Base-by-base conservation (phyloP, 1,284 basidiomycete species). In the Trichosporon sp. region DNA sequence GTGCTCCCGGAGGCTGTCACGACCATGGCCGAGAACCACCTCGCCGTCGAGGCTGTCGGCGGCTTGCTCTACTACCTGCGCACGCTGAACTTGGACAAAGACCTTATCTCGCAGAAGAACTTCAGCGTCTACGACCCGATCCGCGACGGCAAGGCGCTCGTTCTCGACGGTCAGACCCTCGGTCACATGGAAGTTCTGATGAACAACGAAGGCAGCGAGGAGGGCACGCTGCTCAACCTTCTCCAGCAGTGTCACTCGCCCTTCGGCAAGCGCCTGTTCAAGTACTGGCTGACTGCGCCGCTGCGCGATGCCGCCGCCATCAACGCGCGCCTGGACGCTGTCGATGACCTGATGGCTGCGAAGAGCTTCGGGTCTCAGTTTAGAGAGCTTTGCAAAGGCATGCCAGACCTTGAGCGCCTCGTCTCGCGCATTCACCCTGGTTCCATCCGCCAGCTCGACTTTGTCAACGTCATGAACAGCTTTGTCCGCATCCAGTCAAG, bases 51-150 rank as follows among this genome's bases (percentile, higher is more conserved):
- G 77, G 91, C 95, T 0, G 85, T 98, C 4, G 95, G 95, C 1
- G 89, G 90, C 7, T 92, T 96, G 91, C 89, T 95, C 54, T 97
- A 93, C 88, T 96, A 96, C 81, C 88, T 97, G 16, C 90, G 91
- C 61, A 92, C 93, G 70, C 88, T 98, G 64, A 97, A 97, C 78
- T 93, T 98, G 73, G 95, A 95, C 85, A 92, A 93, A 80, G 93
- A 97, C 76, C 89, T 98, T 69, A 82, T 98, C 75, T 92, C 90
- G 70, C 94, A 96, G 90, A 91, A 90, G 84, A 97, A 97, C 81
- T 98, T 98, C 87, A 96, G 97, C 79, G 87, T 97, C 59, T 97
- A 97, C 79, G 94, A 98, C 83, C 95, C 96, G 0, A 93, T 97
- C 88, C 91, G 91, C 79, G 88, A 88, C 73, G 94, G 93, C 21